Evolutionary conservation across 371 early-diverging fungal genomes (phyloP), one percentile per base, ranked within the genome.

Genomic region (Mortierella sp.): DNA sequence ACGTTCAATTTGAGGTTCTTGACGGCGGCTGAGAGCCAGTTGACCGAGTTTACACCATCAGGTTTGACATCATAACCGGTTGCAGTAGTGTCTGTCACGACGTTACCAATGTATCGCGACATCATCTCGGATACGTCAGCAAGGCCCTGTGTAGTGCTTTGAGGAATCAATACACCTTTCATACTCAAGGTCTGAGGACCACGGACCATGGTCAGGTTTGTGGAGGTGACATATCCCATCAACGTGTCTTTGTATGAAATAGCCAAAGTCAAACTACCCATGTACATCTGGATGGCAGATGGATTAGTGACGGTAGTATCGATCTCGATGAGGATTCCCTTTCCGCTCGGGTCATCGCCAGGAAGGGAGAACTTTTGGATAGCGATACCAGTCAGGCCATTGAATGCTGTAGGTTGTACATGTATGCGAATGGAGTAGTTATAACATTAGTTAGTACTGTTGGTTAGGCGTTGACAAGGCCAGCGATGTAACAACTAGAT

Each of bases 241-340:
- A 84, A 70, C 22, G 86, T 84, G 58, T 87, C 85, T 61, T 89
- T 83, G 58, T 89, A 89, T 19, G 85, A 86, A 67, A 91, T 88
- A 36, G 83, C 80, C 68, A 91, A 65, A 21, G 83, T 83, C 61
- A 91, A 84, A 36, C 85, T 85, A 55, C 90, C 91, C 41, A 91
- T 86, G 68, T 88, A 85, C 43, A 91, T 87, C 32, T 88, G 87
- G 69, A 91, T 84, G 67, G 91, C 85, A 24, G 90, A 91, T 53
- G 90, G 90, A 70, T 87, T 87, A 48, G 69, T 83, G 28, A 91
- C 69, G 11, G 80, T 67, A 43, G 90, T 91, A 33, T 86, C 87
- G n/a, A 91, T 84, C 50, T 87, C 84, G 64, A 91, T 76, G 48
- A 79, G 43, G 70, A 91, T 89, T 71, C 91, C 91, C 21, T 66